Percentiles rank a stretch among this genome's conserved stretches.
phyloP scores from a whole-genome alignment of 768 basidiomycete genomes.

The Termitomyces titanicus region DNA sequence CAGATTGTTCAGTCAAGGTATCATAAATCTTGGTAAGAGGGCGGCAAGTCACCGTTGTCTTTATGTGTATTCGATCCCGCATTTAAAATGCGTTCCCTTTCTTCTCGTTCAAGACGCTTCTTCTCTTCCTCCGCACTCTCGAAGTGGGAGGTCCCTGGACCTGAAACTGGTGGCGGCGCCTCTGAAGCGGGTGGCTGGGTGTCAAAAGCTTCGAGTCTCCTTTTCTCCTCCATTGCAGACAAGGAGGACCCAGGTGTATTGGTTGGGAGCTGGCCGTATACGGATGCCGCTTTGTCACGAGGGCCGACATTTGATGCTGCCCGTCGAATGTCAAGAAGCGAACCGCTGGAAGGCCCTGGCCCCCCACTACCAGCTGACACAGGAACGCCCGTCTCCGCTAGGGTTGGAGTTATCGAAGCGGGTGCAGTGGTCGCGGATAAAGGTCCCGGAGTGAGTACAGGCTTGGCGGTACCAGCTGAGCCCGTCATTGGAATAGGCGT shows the following conservation, averaged over 20 bases:
- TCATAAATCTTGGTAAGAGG: conserved; percentile 39
- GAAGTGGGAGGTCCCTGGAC: conserved; percentile 16
- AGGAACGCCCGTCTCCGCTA: conserved; percentile 77
- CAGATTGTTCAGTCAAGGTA: neutral
- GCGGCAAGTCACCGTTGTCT: conserved; percentile 44
- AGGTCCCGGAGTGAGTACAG: conserved; percentile 26
- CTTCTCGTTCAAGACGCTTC: conserved; percentile 60
- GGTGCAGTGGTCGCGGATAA: conserved; percentile 18
- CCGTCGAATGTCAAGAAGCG: conserved; percentile 48
- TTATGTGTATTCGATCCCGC: conserved; percentile 13
- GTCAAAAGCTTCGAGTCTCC: conserved; percentile 40
- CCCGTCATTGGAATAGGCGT: conserved; percentile 18
- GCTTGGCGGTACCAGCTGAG: conserved; percentile 25
- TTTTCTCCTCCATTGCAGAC: conserved; percentile 67
- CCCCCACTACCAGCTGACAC: conserved; percentile 55
- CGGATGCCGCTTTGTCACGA: conserved; percentile 23
- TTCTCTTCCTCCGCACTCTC: conserved; percentile 66
- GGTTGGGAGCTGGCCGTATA: conserved; percentile 23
- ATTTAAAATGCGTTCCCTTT: conserved; percentile 51
- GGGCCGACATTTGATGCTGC: conserved; percentile 33
- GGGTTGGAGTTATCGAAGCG: conserved; percentile 48
- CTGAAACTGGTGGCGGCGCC: conserved; percentile 12
- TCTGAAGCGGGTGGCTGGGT: conserved; percentile 22
- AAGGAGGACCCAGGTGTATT: conserved; percentile 25
- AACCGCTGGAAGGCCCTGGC: conserved; percentile 65